Evolutionary conservation across 2,329 filamentous ascomycete species (phyloP).

Genomic region (Chrysoporthe austroafricana): DNA sequence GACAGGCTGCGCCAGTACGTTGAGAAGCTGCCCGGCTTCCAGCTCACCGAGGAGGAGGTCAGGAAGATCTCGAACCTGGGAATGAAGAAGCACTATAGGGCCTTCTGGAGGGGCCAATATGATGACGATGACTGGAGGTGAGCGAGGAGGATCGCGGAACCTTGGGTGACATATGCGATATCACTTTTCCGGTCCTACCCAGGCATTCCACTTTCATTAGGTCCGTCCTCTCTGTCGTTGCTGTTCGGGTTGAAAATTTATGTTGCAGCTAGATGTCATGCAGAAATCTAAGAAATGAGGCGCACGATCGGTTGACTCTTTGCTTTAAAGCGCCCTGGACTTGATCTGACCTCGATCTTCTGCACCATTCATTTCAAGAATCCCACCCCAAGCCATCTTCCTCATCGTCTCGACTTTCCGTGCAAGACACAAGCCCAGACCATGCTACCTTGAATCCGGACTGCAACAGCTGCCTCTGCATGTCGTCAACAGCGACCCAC

Average conservation of each 20-base stretch:
- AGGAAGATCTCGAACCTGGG: constrained; percentile 45
- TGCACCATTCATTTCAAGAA: too few species aligned
- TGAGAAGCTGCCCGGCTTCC: constrained; percentile 51
- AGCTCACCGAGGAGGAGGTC: constrained; percentile 59
- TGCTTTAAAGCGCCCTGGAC: too few species aligned
- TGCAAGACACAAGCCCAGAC: neutral
- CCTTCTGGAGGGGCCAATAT: constrained; percentile 22
- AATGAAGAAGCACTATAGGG: constrained; percentile 24
- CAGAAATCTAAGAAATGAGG: too few species aligned
- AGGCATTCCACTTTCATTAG: too few species aligned
- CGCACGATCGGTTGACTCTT: too few species aligned
- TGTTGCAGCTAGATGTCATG: too few species aligned
- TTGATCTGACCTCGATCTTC: too few species aligned
- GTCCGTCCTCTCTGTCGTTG: too few species aligned
- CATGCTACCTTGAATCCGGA: constrained; percentile 13
- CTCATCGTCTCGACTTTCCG: neutral
- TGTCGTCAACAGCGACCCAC: constrained; percentile 12
- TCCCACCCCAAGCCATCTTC: neutral
- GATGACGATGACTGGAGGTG: constrained; percentile 23
- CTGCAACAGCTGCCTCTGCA: neutral
- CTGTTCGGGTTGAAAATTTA: neutral
- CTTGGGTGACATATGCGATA: too few species aligned
- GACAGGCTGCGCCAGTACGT: constrained; percentile 57
- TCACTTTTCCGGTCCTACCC: neutral
- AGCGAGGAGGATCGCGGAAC: neutral